Evolutionary conservation across 2,329 filamentous ascomycete genomes (phyloP).

Genomic region (Colletotrichum salicis): DNA sequence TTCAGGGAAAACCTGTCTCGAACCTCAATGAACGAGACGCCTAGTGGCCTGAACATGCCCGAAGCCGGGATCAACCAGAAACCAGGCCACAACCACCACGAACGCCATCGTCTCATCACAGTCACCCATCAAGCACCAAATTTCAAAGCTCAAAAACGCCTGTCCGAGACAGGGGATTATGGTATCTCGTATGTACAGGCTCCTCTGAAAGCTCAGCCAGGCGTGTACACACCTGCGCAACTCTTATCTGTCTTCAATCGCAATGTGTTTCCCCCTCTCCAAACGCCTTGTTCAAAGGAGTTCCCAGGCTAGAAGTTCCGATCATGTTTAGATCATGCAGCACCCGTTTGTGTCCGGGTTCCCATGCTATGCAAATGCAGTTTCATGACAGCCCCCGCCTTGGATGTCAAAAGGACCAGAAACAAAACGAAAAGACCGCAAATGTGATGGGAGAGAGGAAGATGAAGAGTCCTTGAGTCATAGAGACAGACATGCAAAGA

Average conservation of each 20-base stretch:
- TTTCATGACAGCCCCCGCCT: conserved; percentile 18
- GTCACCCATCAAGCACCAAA: neutral
- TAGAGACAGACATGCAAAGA: conserved; percentile 19
- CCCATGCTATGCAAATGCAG: conserved; percentile 33
- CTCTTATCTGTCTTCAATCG: neutral
- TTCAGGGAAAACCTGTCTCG: neutral
- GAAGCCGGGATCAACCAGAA: neutral
- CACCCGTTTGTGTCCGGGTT: neutral
- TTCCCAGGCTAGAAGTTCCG: neutral
- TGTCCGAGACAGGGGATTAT: conserved; percentile 35
- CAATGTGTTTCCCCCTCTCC: neutral
- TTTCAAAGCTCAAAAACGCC: conserved; percentile 16
- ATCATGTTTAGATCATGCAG: neutral
- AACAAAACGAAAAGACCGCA: conserved; percentile 4
- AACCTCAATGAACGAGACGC: conserved; percentile 19
- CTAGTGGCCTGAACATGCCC: conserved; percentile 11
- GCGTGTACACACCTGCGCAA: conserved; percentile 7
- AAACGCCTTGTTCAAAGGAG: conserved; percentile 26
- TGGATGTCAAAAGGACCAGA: neutral
- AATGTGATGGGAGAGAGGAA: conserved; percentile 1
- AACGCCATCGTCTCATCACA: neutral
- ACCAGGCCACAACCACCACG: neutral
- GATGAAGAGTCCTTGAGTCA: conserved; percentile 18
- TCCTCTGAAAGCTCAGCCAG: conserved; percentile 12
- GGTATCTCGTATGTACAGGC: conserved; percentile 37